phyloP scores from a whole-genome alignment of 2,329 filamentous ascomycete species.

The Periglandula ipomoeae region DNA sequence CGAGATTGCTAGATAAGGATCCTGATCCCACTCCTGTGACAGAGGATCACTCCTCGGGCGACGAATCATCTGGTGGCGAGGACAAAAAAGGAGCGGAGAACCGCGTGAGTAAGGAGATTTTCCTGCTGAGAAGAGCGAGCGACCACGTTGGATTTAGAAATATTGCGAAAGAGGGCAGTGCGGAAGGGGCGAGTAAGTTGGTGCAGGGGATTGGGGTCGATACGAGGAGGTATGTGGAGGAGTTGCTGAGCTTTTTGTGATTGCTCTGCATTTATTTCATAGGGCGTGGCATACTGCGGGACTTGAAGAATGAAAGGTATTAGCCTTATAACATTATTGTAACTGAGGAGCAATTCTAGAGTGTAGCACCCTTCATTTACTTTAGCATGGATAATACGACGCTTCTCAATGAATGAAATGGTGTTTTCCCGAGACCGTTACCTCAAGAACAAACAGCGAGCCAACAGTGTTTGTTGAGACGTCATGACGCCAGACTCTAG shows the following conservation, averaged over 20 bases:
- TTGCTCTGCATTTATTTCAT: not conserved
- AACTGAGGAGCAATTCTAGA: no score
- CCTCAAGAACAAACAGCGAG: no score
- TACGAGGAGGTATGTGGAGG: slow-evolving; percentile 66
- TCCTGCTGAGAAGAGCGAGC: slow-evolving; percentile 50
- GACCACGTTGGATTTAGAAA: slow-evolving; percentile 38
- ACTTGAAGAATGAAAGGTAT: no score
- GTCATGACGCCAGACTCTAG: no score
- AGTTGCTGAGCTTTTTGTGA: slow-evolving; percentile 50
- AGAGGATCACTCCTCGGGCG: slow-evolving; percentile 10
- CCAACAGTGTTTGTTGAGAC: no score
- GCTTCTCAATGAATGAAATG: no score
- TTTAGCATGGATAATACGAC: no score
- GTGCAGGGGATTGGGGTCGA: slow-evolving; percentile 70
- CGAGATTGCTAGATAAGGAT: slow-evolving; percentile 37
- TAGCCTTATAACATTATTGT: no score
- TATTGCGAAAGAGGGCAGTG: slow-evolving; percentile 32
- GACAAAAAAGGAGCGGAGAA: slow-evolving; percentile 6
- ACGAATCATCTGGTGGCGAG: slow-evolving; percentile 7
- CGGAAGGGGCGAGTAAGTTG: slow-evolving; percentile 49
- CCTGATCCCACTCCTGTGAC: slow-evolving; percentile 8
- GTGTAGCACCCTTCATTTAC: no score
- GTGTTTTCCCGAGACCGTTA: no score
- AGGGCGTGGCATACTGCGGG: no score
- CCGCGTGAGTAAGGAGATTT: slow-evolving; percentile 45